Evolutionary conservation across 108 stramenopile genomes (phyloP), one percentile per base, ranked within the genome.

Genomic region (Skeletonema costatum): DNA sequence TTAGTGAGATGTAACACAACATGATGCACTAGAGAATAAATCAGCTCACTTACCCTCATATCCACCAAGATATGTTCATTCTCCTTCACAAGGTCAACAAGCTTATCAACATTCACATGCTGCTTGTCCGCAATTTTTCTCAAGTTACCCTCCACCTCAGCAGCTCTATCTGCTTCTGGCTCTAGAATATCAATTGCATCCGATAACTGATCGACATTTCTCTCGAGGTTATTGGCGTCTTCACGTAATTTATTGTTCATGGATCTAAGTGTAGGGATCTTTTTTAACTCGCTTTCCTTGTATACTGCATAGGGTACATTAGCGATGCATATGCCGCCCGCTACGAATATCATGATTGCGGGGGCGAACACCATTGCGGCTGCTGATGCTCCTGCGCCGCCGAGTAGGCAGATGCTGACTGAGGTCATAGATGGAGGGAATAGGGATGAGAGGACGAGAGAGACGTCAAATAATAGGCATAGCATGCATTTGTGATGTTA

Each of bases 81-180:
- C 58, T 83, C 76, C 48, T 83, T 77, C 41, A 83, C 82, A 32
- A 83, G 71, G 4, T 71, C 65, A 32, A 83, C 73, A 66, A 83
- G 82, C 58, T 65, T 74, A 39, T 83, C 66, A 12, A 83, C 82
- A 66, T 83, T 83, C 13, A 69, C 66, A 9, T 68, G 19, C 46
- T 83, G 82, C 41, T 67, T 25, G 38, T 77, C 59, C 10, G 82
- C 73, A 60, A 77, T 74, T 4, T 17, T 61, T 65, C 73, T 63
- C 64, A 83, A 74, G 17, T 83, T 51, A 60, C 69, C 76, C 70
- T 83, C 82, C 29, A 83, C 68, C 32, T 19, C 62, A 4, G 67
- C 63, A 25, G 76, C 82, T 61, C 82, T 83, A 42, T 71, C 66
- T 17, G 77, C 77, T 44, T 78, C 77, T 11, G 77, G 77, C 50